Evolutionary conservation across 140 eudicot genomes (phyloP).

Genomic region (Bidens hawaiensis): DNA sequence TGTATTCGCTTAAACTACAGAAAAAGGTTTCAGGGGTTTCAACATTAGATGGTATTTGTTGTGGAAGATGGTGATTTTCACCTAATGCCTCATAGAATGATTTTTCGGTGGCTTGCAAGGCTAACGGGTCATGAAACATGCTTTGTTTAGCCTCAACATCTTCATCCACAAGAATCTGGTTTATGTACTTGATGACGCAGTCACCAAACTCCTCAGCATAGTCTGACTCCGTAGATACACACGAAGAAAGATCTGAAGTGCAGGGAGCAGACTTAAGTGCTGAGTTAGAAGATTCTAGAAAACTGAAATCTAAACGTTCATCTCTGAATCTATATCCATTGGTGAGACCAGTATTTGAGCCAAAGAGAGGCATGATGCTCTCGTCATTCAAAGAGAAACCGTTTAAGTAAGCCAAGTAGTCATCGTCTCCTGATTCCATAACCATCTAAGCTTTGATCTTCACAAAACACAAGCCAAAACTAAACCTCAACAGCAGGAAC

Average conservation of each 20-base stretch:
- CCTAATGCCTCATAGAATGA: constrained; percentile 55
- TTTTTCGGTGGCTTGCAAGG: constrained; percentile 51
- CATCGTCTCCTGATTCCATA: constrained; percentile 50
- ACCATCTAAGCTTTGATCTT: constrained; percentile 22
- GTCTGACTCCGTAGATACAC: constrained; percentile 17
- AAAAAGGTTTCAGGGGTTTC: constrained; percentile 37
- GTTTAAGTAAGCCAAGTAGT: constrained; percentile 23
- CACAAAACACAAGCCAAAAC: constrained; percentile 10
- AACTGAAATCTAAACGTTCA: constrained; percentile 36
- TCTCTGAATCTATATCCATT: constrained; percentile 38
- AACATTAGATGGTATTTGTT: neutral
- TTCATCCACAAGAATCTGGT: constrained; percentile 59
- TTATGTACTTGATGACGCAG: constrained; percentile 44
- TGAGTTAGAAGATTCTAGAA: constrained; percentile 28
- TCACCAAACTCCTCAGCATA: constrained; percentile 54
- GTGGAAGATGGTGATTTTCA: constrained; percentile 32
- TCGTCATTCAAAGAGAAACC: constrained; percentile 36
- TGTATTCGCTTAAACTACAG: constrained; percentile 40
- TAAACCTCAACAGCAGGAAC: constrained; percentile 6
- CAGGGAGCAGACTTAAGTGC: constrained; percentile 32
- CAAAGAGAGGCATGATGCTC: constrained; percentile 21
- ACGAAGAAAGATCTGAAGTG: constrained; percentile 26
- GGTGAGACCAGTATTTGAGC: constrained; percentile 17
- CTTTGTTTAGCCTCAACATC: constrained; percentile 52
- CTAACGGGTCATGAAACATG: constrained; percentile 63